These are phyloP conservation scores for Fusarium clavum DNA, from an alignment of 2,329 filamentous ascomycete species.

Conservation along the genomic window DNA sequence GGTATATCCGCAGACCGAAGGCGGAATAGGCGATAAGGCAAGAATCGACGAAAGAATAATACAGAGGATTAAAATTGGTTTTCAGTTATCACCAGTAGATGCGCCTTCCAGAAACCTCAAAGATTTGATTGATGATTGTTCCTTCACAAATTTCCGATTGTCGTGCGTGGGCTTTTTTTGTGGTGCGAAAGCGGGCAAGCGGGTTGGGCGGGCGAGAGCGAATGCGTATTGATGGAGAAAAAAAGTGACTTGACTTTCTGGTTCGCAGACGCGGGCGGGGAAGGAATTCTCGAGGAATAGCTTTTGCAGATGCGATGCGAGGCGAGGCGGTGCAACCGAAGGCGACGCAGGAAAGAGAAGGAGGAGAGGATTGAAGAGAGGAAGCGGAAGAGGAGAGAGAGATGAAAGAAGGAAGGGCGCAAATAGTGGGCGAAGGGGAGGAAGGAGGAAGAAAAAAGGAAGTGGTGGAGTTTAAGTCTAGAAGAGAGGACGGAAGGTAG, in stretches of 20 bases:
- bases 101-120: constrained; percentile 46
- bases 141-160: constrained; percentile 39
- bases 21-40: constrained; percentile 41
- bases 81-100: constrained; percentile 47
- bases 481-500: constrained; percentile 50
- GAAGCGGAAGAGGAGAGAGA: constrained; percentile 36
- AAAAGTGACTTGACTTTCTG: neutral
- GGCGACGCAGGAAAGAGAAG: constrained; percentile 45
- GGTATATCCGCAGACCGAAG: constrained; percentile 26
- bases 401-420: constrained; percentile 49
- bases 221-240: constrained; percentile 29
- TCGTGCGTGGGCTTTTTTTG: constrained; percentile 31
- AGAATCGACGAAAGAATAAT: constrained; percentile 48
- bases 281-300: constrained; percentile 5
- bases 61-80: constrained; percentile 46
- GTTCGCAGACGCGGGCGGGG: constrained; percentile 41
- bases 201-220: constrained; percentile 17
- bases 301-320: constrained; percentile 13
- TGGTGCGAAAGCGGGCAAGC: constrained; percentile 31
- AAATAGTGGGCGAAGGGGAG: constrained; percentile 45
- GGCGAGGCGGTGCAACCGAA: constrained; percentile 43
- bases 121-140: constrained; percentile 28
- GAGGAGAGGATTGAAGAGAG: constrained; percentile 40
- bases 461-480: constrained; percentile 49
- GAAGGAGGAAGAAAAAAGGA: constrained; percentile 49